These are phyloP conservation scores for Cladosporium sp. DNA, from an alignment of 2,329 filamentous ascomycete species.

Conservation along the genomic window DNA sequence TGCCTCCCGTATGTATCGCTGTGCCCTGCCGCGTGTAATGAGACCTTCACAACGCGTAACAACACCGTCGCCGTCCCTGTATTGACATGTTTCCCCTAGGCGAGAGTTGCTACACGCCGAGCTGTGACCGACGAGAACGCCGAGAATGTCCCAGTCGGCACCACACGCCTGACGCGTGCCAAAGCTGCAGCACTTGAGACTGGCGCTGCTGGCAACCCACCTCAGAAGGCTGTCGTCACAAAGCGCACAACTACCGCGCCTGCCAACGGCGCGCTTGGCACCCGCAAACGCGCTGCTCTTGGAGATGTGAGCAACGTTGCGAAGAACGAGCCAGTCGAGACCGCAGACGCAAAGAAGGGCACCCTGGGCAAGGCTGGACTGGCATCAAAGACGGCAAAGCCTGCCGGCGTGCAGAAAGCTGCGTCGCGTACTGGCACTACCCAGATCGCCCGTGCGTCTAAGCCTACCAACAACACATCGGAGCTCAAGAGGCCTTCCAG, in stretches of 20 bases:
- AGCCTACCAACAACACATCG: conserved; percentile 61
- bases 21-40: conserved; percentile 15
- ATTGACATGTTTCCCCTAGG: conserved; percentile 49
- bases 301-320: conserved; percentile 94
- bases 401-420: conserved; percentile 75
- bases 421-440: conserved; percentile 38
- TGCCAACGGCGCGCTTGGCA: conserved; percentile 41
- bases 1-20: conserved; percentile 34
- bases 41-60: conserved; percentile 23
- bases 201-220: conserved; percentile 53
- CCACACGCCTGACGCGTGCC: conserved; percentile 85
- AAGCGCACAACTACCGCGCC: conserved; percentile 43
- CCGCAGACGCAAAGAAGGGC: conserved; percentile 54
- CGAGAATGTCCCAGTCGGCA: conserved; percentile 62
- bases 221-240: conserved; percentile 45
- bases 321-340: conserved; percentile 65
- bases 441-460: conserved; percentile 60
- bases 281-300: conserved; percentile 72
- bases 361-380: conserved; percentile 56
- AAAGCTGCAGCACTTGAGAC: conserved; percentile 69
- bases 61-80: neutral
- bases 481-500: conserved; percentile 70
- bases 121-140: conserved; percentile 88
- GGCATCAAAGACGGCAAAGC: conserved; percentile 72
- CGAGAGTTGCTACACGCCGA: conserved; percentile 65